These are phyloP conservation scores for Candida silvatica DNA, from an alignment of 805 yeast species.

Conservation along the genomic window DNA sequence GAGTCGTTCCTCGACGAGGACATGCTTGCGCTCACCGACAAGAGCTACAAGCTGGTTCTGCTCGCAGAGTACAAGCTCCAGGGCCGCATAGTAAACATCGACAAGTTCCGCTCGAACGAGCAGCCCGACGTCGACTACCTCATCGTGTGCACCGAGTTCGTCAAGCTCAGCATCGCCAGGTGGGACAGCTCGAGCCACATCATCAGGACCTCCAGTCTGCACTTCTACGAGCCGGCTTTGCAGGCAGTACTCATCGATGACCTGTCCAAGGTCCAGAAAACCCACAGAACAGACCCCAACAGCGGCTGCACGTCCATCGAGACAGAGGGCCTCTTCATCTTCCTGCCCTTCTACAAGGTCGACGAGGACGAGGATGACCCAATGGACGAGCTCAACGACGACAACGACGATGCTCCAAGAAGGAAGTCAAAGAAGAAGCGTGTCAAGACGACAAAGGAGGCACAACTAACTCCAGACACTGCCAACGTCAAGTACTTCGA, in stretches of 20 bases:
- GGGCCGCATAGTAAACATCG: constrained; percentile 58
- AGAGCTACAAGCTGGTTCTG: constrained; percentile 27
- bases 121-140: constrained; percentile 46
- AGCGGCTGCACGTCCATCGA: constrained; percentile 46
- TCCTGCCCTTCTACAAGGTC: constrained; percentile 51
- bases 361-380: constrained; percentile 32
- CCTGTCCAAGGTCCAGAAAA: constrained; percentile 27
- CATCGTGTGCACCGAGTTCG: constrained; percentile 57
- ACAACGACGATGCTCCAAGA: constrained; percentile 1
- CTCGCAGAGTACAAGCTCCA: constrained; percentile 61
- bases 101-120: constrained; percentile 39
- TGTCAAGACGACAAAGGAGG: constrained; percentile 3
- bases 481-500: constrained; percentile 11
- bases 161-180: constrained; percentile 67
- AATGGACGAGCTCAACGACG: constrained; percentile 4
- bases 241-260: constrained; percentile 38
- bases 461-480: constrained; percentile 2
- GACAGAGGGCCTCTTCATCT: constrained; percentile 60
- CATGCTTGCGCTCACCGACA: constrained; percentile 12
- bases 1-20: constrained; percentile 15
- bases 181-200: constrained; percentile 54
- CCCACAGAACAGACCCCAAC: constrained; percentile 55
- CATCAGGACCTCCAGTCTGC: constrained; percentile 71
- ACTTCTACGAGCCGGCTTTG: constrained; percentile 72
- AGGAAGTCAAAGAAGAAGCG: constrained; percentile 2